Evolutionary conservation across 1,284 basidiomycete genomes (phyloP), one percentile per base, ranked within the genome.

Genomic region (Rhodotorula sp.): DNA sequence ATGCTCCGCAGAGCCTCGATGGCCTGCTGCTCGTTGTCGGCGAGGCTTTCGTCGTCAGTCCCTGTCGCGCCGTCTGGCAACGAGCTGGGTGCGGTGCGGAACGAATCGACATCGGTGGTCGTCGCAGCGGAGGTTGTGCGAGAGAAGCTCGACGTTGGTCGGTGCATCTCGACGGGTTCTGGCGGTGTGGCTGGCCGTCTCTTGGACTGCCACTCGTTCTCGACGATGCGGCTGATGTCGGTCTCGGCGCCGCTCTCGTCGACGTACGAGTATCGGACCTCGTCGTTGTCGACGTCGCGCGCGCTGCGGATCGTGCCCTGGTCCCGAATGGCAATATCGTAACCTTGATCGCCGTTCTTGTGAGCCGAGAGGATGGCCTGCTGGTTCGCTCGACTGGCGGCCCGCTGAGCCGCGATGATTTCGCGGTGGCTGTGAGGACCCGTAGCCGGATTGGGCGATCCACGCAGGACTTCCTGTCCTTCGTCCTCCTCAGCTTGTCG

Each of bases 141-240:
- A 26, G 72, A 70, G 50, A 67, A 47, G 16, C 44, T 62, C 30
- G 68, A 72, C 34, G 53, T 46, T 9, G 51, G 37, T 18, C 59
- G 63, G n/a, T 31, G 51, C 28, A 51, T 26, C 48, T 56, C 20
- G 48, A 40, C 22, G 1, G 16, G 37, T n/a, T 28, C 51, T 44
- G 22, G 28, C 72, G 64, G 47, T 73, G 81, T 62, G 84, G 85
- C 30, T 51, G 46, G 22, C 85, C 83, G 54, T 13, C 26, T 26
- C 57, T 47, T n/a, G 46, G 13, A 31, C 52, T 44, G 26, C 84
- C 88, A 88, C 76, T 94, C 94, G 77, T 90, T 87, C 78, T 94
- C 91, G 48, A 96, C 86, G 67, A 96, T 89, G 70, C 93, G 88
- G 76, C 90, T 94, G 78, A 97, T 92, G 79, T 97, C 94, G 75